These are phyloP conservation scores for Volvariella surrecta DNA, from an alignment of 1,284 basidiomycete species.

Conservation along the genomic window DNA sequence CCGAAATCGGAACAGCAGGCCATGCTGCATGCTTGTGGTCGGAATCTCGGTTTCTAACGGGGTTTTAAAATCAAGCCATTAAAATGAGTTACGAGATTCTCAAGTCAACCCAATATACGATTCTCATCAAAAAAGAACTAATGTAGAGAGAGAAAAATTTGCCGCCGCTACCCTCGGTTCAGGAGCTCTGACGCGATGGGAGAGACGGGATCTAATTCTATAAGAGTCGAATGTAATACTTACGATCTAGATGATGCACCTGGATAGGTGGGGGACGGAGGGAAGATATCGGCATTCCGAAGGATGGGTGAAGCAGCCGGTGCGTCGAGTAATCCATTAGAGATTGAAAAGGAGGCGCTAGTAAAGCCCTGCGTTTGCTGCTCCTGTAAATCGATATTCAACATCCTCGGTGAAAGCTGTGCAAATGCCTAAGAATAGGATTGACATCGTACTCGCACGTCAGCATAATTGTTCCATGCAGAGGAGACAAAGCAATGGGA, in stretches of 20 bases:
- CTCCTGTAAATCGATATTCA: slow-evolving; percentile 39
- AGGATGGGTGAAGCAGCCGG: slow-evolving; percentile 19
- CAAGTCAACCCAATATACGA: not conserved
- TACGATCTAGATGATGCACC: slow-evolving; percentile 4
- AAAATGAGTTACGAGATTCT: not conserved
- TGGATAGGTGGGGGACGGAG: slow-evolving; percentile 27
- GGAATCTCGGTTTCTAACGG: slow-evolving; percentile 6
- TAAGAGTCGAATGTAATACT: no score
- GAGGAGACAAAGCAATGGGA: not conserved
- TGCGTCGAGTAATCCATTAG: slow-evolving; percentile 22
- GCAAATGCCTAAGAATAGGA: slow-evolving; percentile 41
- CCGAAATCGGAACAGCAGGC: slow-evolving; percentile 41
- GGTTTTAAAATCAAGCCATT: not conserved
- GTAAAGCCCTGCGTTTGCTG: slow-evolving; percentile 26
- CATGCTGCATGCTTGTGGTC: slow-evolving; percentile 22
- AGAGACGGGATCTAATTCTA: no score
- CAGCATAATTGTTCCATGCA: not conserved
- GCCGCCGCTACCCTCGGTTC: not conserved
- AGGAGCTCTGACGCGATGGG: no score
- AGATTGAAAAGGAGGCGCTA: slow-evolving; percentile 18
- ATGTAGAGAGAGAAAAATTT: not conserved
- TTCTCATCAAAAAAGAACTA: not conserved
- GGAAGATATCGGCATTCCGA: slow-evolving; percentile 24
- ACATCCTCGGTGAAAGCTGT: slow-evolving; percentile 57
- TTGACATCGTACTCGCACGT: not conserved